Base-by-base conservation (phyloP, 2,329 filamentous ascomycete genomes). In the Clarireedia hainanense region DNA sequence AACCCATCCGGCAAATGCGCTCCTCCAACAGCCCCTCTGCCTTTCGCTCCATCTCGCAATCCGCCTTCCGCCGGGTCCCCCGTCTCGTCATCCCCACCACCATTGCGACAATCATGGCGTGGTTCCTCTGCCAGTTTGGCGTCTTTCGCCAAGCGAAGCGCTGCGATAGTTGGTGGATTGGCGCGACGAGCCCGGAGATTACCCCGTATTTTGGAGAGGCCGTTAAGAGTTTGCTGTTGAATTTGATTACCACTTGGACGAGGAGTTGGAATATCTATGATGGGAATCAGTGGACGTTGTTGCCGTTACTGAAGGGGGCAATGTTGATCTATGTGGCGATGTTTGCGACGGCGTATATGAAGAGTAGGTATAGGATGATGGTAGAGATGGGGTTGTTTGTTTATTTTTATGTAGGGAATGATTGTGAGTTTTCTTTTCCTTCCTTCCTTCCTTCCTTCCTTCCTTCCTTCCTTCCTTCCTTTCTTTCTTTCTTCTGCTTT, bases 161-260 rank as follows among this genome's bases (percentile, higher is more conserved):
- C 59, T 77, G 78, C 47, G 79, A 84, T 66, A 79, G 80, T 58
- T 83, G 76, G 68, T 85, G 81, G 80, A 73, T 83, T 46, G 74
- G 74, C 58, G 71, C 71, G 52, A 78, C 78, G 15, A 75, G 74
- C 10, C 76, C 79, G 6, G 65, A 69, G 60, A 70, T 67, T 40
- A 73, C 72, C 34, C 58, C 66, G 6, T 73, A 69, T 56, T 69
- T 75, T 60, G 68, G 69, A 24, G 64, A 68, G 34, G 76, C 77
- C 0, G 48, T 80, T 36, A 67, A 70, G 48, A 73, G 71, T 58
- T 66, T 82, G 58, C 46, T 76, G 6, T 66, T 70, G 56, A 74
- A 76, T 52, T 63, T 80, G 12, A 68, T 76, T 27, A 71, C 69
- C 17, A 82, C 79, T 1, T 83, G 80, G 80, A 74, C 74, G 2